phyloP scores from a whole-genome alignment of 208 protist genomes.

The Jaenimonas drosophilae region DNA sequence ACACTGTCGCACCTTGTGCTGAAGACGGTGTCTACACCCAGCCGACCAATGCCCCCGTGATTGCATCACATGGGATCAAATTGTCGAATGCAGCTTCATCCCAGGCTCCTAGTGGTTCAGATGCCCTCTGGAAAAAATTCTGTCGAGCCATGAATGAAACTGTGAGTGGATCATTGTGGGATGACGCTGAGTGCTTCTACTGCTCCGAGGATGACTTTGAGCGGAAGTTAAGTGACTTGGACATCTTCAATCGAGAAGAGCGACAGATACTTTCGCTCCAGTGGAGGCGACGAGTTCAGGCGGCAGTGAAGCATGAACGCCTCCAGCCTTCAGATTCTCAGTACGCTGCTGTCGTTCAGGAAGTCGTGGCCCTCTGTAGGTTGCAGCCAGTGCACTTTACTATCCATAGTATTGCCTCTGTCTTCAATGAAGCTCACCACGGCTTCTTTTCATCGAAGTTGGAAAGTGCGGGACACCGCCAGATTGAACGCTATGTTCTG shows the following conservation, averaged over 20 bases:
- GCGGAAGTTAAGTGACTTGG: conserved; percentile 14
- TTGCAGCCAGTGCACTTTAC: conserved; percentile 49
- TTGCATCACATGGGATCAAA: too few species aligned
- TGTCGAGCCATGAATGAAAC: too few species aligned
- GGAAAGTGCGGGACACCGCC: too few species aligned
- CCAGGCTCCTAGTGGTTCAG: too few species aligned
- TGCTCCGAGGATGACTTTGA: conserved; percentile 14
- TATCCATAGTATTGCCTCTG: conserved; percentile 19
- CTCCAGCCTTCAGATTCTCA: conserved; percentile 26
- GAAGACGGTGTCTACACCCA: too few species aligned
- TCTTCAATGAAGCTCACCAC: conserved; percentile 52
- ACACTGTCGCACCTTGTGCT: too few species aligned
- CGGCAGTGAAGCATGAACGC: conserved; percentile 27
- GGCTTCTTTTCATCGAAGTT: conserved; percentile 33
- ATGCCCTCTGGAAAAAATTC: too few species aligned
- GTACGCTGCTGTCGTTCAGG: conserved; percentile 31
- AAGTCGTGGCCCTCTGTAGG: conserved; percentile 26
- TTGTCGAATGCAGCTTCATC: too few species aligned
- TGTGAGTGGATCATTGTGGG: too few species aligned
- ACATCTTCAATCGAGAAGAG: conserved; percentile 11
- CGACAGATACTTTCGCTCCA: conserved; percentile 29
- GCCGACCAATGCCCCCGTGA: too few species aligned
- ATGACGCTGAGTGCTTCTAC: conserved; percentile 4
- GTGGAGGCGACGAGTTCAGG: conserved; percentile 29
- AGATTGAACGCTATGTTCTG: conserved; percentile 43